Evolutionary conservation across 1,139 yeast species (phyloP).

Genomic region (Hyphopichia wangnamkhiaoensis): DNA sequence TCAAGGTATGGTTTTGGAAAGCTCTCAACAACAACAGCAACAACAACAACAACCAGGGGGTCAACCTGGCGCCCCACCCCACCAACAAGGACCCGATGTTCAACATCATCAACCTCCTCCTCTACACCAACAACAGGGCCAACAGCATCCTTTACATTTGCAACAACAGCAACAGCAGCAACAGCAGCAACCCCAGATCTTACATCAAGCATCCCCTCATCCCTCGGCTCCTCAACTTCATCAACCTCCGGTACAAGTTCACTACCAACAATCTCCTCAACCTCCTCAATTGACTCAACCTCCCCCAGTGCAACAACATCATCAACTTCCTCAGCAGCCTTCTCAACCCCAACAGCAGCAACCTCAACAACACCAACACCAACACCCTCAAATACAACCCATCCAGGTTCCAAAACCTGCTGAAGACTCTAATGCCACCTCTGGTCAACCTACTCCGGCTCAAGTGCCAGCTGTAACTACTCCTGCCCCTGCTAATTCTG

Average conservation of each 20-base stretch:
- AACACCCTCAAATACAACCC: neutral
- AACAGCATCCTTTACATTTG: constrained; percentile 12
- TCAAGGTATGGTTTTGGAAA: constrained; percentile 59
- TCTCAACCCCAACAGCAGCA: neutral
- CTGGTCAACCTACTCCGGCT: too few relatives aligned
- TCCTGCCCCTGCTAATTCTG: too few relatives aligned
- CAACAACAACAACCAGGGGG: constrained; percentile 16
- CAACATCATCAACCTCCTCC: constrained; percentile 7
- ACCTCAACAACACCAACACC: neutral
- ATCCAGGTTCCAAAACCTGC: neutral
- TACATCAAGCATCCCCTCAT: constrained; percentile 7
- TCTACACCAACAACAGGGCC: constrained; percentile 13
- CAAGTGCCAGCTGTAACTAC: neutral
- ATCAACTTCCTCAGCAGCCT: constrained; percentile 1
- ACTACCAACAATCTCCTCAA: constrained; percentile 5
- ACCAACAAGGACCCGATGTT: constrained; percentile 22
- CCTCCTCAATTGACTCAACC: constrained; percentile 6
- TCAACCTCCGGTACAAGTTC: constrained; percentile 11
- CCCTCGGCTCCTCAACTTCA: constrained; percentile 14
- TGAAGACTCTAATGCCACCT: constrained; percentile 1
- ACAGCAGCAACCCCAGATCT: constrained; percentile 18
- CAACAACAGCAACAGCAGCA: constrained; percentile 11
- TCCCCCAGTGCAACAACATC: too few relatives aligned
- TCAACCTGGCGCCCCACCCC: constrained; percentile 27
- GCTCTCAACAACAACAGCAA: constrained; percentile 36